Evolutionary conservation across 371 early-diverging fungal species (phyloP), one percentile per base, ranked within the genome.

Genomic region (Parasitella parasitica): DNA sequence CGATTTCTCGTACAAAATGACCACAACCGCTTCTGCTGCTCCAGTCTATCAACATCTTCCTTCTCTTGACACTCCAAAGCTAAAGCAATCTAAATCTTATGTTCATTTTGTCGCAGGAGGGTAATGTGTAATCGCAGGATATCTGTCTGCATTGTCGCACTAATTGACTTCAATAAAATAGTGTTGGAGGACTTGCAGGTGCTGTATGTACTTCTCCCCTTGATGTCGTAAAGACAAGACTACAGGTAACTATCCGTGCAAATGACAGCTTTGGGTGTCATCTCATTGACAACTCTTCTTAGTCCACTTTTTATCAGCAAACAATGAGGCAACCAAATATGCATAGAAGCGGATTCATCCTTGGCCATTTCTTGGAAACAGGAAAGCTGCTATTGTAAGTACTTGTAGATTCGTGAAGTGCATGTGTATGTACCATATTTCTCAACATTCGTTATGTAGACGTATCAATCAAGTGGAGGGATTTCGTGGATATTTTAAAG

Each of bases 201-300:
- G 94, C 95, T 13, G 73, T 91, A 4, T 81, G 88, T 28, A 94
- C 94, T 11, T 93, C 93, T 38, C 96, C 96, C 7, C 73, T 96
- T 24, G 96, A 96, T 67, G 95, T 96, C 6, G 89, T 95, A 38
- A 94, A 93, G 66, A 95, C 96, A 0, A 80, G 95, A 43, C 71
- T 94, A 64, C 96, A 95, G 85, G 90, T 87, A 80, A 58, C 6
- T 15, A 36, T 24, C 24, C 12, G 11, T 24, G 22, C 13, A 46
- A 24, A 22, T 43, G 46, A 24, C 46, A 46, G 11, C 24, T 24
- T 12, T 18, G 7, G 43, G 8, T 22, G 22, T 20, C 20, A 46
- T 46, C 22, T 3, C 46, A 46, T 46, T 46, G 46, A 46, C 46
- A 22, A n/a, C 20, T 13, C 37, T 28, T 35, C n/a, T 0, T 27